phyloP scores from a whole-genome alignment of 129 eudicot genomes.

The Glebionis coronaria region DNA sequence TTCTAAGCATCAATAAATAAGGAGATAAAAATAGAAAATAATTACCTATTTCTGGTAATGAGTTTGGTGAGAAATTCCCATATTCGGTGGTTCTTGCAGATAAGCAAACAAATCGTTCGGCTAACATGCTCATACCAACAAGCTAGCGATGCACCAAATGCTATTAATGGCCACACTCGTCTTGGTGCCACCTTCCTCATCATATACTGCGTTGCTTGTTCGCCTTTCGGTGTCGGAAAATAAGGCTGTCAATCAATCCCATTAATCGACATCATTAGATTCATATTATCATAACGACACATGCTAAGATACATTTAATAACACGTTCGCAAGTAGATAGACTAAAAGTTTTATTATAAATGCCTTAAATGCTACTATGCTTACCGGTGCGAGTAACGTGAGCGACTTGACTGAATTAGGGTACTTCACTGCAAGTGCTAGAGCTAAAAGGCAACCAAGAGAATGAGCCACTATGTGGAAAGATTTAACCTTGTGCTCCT shows the following conservation, averaged over 20 bases:
- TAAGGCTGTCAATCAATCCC: constrained; percentile 55
- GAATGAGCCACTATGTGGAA: constrained; percentile 98
- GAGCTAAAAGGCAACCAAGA: constrained; percentile 80
- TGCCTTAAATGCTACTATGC: too few species aligned
- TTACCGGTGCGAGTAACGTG: constrained; percentile 88
- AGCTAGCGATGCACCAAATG: constrained; percentile 82
- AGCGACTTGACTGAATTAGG: constrained; percentile 75
- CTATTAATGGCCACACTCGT: constrained; percentile 81
- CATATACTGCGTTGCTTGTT: constrained; percentile 77
- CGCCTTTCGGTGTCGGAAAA: constrained; percentile 90
- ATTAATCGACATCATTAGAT: background rate
- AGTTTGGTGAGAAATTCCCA: constrained; percentile 96
- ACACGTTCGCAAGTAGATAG: too few species aligned
- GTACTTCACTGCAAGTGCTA: constrained; percentile 82
- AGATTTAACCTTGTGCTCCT: constrained; percentile 63
- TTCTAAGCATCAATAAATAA: background rate
- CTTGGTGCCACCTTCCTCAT: constrained; percentile 92
- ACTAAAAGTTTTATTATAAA: too few species aligned
- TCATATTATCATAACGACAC: background rate
- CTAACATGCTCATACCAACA: constrained; percentile 98
- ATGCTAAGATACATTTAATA: too few species aligned
- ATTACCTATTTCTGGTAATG: constrained; percentile 85
- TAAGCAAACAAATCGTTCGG: constrained; percentile 76
- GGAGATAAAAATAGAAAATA: constrained; percentile 8
- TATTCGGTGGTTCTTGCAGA: constrained; percentile 81